phyloP scores from a whole-genome alignment of 208 protist genomes.

The Naegleria lovaniensis region DNA sequence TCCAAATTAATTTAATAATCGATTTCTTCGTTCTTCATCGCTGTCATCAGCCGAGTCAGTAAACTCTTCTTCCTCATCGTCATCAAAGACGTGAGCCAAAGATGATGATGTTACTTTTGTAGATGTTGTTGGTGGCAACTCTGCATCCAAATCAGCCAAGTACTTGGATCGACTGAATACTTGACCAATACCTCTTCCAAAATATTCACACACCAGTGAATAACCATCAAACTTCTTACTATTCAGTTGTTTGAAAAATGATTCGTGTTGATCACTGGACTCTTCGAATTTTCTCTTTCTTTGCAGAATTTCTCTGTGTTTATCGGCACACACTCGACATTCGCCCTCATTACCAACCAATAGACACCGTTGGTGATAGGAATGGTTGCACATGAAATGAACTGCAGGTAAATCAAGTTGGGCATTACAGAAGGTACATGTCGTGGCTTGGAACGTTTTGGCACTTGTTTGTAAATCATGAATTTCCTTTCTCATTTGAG shows the following conservation, averaged over 20 bases:
- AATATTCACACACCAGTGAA: conserved; percentile 76
- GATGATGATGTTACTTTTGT: background rate
- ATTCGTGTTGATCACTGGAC: conserved; percentile 55
- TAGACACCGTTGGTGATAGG: conserved; percentile 77
- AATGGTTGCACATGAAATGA: conserved; percentile 86
- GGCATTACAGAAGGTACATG: conserved; percentile 68
- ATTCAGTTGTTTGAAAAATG: conserved; percentile 60
- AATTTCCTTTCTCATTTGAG: conserved; percentile 35
- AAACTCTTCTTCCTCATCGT: background rate
- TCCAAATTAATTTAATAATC: background rate
- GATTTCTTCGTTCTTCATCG: background rate
- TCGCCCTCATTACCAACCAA: conserved; percentile 41
- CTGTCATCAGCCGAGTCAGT: background rate
- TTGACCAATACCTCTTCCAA: conserved; percentile 58
- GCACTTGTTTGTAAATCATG: conserved; percentile 44
- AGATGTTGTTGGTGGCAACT: background rate
- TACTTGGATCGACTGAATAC: background rate
- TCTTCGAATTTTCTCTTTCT: conserved; percentile 48
- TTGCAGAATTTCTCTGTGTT: conserved; percentile 54
- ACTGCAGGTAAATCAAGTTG: conserved; percentile 80
- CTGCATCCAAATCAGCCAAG: background rate
- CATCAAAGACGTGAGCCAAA: background rate
- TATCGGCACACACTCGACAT: conserved; percentile 53
- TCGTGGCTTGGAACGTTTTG: conserved; percentile 68
- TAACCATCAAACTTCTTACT: conserved; percentile 61